Base-by-base conservation (phyloP, 805 yeast species). In the Ogataea minuta region DNA sequence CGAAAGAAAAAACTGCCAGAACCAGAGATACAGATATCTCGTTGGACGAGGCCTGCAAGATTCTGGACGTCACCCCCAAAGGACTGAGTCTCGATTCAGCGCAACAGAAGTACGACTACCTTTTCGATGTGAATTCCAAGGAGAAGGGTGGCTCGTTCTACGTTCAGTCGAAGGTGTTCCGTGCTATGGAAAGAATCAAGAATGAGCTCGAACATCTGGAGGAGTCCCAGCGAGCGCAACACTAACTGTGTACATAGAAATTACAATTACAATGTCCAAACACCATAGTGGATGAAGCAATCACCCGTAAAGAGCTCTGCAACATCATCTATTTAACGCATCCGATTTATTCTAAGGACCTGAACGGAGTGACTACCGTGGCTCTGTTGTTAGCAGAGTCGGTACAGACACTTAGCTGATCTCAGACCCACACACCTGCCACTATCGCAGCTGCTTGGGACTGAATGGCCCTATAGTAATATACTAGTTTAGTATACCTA, bases 131-230 rank as follows among this genome's bases (percentile, higher is more conserved):
- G 40, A 93, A 93, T 67, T 77, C 93, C 20, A 88, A 87, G 62
- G 97, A 90, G 45, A 88, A 89, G 63, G 95, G 96, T n/a, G 96
- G 95, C 29, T 84, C 95, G 28, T 91, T 93, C 59, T 93, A 91
- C 57, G 60, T 93, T 36, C 99, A 93, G 60, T 81, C 93, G 37
- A 93, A 93, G 67, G 91, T 93, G 16, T 89, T 78, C 63, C 77
- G 96, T 63, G 97, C 99, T 16, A 85, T 89, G 77, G 98, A 93
- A 61, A 74, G 96, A 46, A 69, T 93, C 50, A 81, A 83, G 60
- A 77, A 79, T 56, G 98, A 93, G 61, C 54, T 88, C 34, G 79
- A 80, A 41, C 79, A 71, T 45, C 62, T 75, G 42, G 74, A 77
- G 48, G 75, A 72, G 50, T 54, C 48, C 53, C 57, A 48, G 31